Evolutionary conservation across 2,329 filamentous ascomycete genomes (phyloP).

Genomic region (Botrytis cinerea): DNA sequence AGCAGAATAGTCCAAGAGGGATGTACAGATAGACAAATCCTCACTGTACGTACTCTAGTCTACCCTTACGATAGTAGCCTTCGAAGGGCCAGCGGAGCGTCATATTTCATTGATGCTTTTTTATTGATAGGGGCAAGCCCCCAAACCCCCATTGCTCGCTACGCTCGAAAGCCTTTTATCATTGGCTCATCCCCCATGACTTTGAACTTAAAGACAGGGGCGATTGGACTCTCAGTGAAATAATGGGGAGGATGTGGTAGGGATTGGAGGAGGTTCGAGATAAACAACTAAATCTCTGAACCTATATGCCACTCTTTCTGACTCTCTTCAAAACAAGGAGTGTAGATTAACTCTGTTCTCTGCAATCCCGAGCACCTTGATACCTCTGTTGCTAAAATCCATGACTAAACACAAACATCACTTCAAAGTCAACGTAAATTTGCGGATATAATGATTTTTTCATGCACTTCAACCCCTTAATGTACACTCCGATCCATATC

Average conservation of each 20-base stretch:
- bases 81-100: neutral
- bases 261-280: neutral
- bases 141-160: neutral
- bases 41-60: neutral
- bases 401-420: neutral
- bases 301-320: neutral
- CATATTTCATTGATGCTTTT: neutral
- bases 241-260: neutral
- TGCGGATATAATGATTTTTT: constrained; percentile 27
- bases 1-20: neutral
- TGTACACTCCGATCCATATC: constrained; percentile 34
- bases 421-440: neutral
- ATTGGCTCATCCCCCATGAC: neutral
- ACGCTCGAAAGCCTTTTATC: neutral
- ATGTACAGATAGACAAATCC: neutral
- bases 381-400: neutral
- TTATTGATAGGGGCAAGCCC: neutral
- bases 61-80: neutral
- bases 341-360: too few relatives aligned
- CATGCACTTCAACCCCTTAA: constrained; percentile 35
- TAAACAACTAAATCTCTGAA: neutral
- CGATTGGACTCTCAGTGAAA: neutral
- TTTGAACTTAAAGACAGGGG: neutral
- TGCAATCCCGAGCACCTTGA: neutral
- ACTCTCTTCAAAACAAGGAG: neutral